These are phyloP conservation scores for Heracleum sosnowskyi DNA, from an alignment of 129 eudicot genomes.

Conservation along the genomic window DNA sequence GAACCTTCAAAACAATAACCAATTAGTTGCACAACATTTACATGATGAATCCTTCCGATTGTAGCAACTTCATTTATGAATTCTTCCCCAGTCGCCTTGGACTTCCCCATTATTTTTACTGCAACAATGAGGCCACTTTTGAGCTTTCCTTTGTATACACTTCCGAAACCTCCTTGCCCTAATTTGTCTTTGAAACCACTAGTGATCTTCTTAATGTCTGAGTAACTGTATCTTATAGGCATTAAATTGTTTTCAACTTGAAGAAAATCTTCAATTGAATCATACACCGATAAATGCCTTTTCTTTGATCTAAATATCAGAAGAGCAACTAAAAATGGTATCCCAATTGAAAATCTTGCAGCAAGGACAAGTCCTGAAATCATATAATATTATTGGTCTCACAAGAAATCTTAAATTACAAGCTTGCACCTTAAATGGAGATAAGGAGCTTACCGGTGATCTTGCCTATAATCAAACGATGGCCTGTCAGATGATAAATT, in stretches of 20 bases:
- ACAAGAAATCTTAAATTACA: too few relatives aligned
- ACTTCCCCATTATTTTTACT: constrained; percentile 17
- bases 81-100: constrained; percentile 15
- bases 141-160: constrained; percentile 25
- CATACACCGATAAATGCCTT: constrained; percentile 20
- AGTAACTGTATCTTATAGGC: constrained; percentile 18
- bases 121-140: constrained; percentile 23
- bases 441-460: too few relatives aligned
- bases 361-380: background rate
- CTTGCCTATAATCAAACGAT: too few relatives aligned
- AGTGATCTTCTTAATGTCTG: constrained; percentile 21
- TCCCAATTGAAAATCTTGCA: constrained; percentile 16
- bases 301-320: constrained; percentile 12
- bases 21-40: constrained; percentile 21
- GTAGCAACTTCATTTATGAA: constrained; percentile 30
- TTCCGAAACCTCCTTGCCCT: constrained; percentile 24
- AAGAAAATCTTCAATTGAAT: constrained; percentile 19
- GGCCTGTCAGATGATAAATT: too few relatives aligned
- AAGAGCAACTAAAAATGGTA: constrained; percentile 7
- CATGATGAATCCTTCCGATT: constrained; percentile 31
- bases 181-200: constrained; percentile 10
- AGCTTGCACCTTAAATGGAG: too few relatives aligned
- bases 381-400: too few relatives aligned
- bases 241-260: constrained; percentile 11
- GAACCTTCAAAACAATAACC: constrained; percentile 17